These are phyloP conservation scores for Cryptococcus maquisensis DNA, from an alignment of 1,284 basidiomycete genomes.

Conservation along the genomic window DNA sequence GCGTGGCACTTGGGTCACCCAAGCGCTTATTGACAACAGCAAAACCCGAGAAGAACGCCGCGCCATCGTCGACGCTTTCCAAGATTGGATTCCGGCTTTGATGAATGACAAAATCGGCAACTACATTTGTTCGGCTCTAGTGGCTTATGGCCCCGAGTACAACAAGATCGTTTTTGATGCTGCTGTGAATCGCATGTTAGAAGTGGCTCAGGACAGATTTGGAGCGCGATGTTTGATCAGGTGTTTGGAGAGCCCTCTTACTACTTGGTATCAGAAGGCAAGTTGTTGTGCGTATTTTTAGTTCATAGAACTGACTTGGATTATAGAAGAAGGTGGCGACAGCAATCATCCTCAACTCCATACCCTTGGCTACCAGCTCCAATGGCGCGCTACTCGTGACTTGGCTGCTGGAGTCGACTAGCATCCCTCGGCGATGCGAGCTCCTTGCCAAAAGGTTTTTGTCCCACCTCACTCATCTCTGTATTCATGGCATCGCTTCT, in stretches of 20 bases:
- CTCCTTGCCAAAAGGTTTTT: conserved; percentile 91
- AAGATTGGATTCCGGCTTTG: conserved; percentile 87
- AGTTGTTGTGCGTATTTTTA: not conserved
- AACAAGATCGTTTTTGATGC: conserved; percentile 97
- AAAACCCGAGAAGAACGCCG: conserved; percentile 80
- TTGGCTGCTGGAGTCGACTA: conserved; percentile 92
- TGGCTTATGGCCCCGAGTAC: conserved; percentile 83
- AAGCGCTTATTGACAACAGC: conserved; percentile 97
- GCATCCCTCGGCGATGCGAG: conserved; percentile 85
- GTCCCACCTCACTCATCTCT: conserved; percentile 90
- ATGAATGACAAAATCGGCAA: conserved; percentile 96
- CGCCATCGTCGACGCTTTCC: conserved; percentile 77
- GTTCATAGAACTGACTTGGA: not conserved
- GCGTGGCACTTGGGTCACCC: conserved; percentile 99
- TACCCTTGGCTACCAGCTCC: conserved; percentile 93
- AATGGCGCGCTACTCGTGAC: conserved; percentile 93
- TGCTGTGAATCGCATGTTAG: conserved; percentile 97
- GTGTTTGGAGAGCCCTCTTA: conserved; percentile 83
- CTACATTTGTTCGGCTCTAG: conserved; percentile 81
- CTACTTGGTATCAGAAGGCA: conserved; percentile 74
- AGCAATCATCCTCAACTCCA: conserved; percentile 92
- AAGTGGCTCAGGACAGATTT: conserved; percentile 85
- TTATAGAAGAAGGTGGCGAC: conserved; percentile 78
- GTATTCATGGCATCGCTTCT: conserved; percentile 96
- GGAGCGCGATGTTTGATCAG: conserved; percentile 97